phyloP scores from a whole-genome alignment of 805 yeast genomes.

The Saccharomycopsis sp. region DNA sequence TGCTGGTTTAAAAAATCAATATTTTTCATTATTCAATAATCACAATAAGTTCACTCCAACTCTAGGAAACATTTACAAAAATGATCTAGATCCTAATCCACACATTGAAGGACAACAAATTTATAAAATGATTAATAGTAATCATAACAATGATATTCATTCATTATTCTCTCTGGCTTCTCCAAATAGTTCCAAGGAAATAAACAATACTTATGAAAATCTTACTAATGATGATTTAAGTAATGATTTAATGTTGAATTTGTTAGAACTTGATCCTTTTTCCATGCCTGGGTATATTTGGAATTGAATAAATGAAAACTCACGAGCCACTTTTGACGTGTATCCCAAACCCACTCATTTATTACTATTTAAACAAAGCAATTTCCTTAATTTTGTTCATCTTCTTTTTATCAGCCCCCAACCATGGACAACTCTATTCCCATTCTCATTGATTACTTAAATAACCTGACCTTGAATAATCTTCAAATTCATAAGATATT shows the following conservation, averaged over 20 bases:
- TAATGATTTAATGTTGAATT: conserved; percentile 2
- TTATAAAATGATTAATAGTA: not conserved
- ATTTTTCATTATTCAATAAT: not conserved
- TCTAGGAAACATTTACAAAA: not conserved
- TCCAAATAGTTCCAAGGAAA: not conserved
- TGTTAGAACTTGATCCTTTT: conserved; percentile 6
- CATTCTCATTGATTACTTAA: no score
- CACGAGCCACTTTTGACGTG: no score
- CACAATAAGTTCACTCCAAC: not conserved
- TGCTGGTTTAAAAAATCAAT: not conserved
- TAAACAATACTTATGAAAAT: not conserved
- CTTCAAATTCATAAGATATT: no score
- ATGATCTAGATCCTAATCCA: no score
- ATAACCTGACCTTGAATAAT: no score
- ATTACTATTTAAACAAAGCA: no score
- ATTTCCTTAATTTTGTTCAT: no score
- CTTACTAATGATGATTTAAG: not conserved
- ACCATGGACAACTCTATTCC: no score
- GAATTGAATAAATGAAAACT: no score
- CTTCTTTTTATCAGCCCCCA: no score
- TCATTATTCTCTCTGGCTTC: not conserved
- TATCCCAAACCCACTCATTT: no score
- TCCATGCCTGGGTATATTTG: not conserved
- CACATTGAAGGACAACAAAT: no score
- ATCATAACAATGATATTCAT: not conserved